Base-by-base conservation (phyloP, 192 early-diverging fungal species). In the Coemansia sp. region DNA sequence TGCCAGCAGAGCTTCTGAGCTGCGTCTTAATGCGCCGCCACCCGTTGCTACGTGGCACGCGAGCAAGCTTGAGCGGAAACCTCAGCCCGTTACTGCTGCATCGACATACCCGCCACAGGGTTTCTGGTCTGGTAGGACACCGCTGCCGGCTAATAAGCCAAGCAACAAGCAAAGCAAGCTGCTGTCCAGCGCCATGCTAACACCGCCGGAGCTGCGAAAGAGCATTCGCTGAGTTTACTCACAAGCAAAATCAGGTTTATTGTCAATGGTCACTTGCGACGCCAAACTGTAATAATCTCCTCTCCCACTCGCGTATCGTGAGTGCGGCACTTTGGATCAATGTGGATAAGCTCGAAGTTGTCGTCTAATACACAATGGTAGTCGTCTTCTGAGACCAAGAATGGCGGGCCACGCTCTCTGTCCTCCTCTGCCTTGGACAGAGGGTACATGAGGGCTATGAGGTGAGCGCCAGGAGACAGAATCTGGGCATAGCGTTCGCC, bases 401-500 rank as follows among this genome's bases (percentile, higher is more conserved):
- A 93, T 10, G 93, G 93, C 18, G 93, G 93, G 0, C 91, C 87
- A 42, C 80, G 82, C 36, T 85, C 79, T 53, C 85, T 81, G 15
- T 68, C 77, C n/a, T 69, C 76, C 10, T 70, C 62, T 0, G 18
- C 24, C 58, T 78, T 78, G 26, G 32, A n/a, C 18, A 95, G 42
- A 8, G 93, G 93, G 61, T 68, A 93, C 86, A 93, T 93, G 46
- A 90, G 79, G 17, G 84, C 80, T 36, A 95, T 84, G 56, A 93
- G 76, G 26, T 85, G 61, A 24, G 89, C 92, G 43, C 84, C 91
- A 24, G 75, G 74, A 10, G 66, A 36, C 50, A 90, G 74, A 66
- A 95, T 68, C 50, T 87, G 83, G 10, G 80, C 75, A 65, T 88
- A 88, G 26, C 85, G 80, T 8, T 32, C 38, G 43, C 87, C 89